Percentiles rank a stretch among this genome's conserved stretches.
Evolutionary conservation across 2,329 filamentous ascomycete genomes (phyloP).

Genomic region (Penicillium sp.): DNA sequence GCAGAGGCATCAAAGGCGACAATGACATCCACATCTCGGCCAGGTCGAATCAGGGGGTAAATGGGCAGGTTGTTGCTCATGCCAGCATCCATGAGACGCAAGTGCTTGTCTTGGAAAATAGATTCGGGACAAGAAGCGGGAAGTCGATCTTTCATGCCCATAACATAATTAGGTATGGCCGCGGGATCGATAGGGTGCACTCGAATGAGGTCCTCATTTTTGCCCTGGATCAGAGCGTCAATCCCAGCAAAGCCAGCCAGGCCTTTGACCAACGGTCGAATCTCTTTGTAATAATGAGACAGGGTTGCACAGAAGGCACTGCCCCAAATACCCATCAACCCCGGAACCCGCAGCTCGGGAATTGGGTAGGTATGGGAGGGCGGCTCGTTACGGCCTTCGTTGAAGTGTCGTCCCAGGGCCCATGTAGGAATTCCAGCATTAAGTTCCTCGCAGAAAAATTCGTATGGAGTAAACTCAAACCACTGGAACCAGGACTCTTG

Average conservation of each 20-base stretch:
- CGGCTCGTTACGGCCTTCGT: slow-evolving; percentile 67
- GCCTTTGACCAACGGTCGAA: slow-evolving; percentile 77
- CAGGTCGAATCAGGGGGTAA: slow-evolving; percentile 87
- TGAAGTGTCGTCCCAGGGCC: slow-evolving; percentile 83
- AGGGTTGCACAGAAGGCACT: slow-evolving; percentile 95
- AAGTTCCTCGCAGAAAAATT: slow-evolving; percentile 93
- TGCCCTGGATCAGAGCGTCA: slow-evolving; percentile 79
- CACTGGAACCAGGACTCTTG: slow-evolving; percentile 92
- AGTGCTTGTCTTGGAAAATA: slow-evolving; percentile 69
- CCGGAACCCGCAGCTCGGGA: slow-evolving; percentile 80
- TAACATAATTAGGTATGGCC: slow-evolving; percentile 83
- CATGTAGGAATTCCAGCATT: slow-evolving; percentile 91
- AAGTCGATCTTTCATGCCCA: slow-evolving; percentile 75
- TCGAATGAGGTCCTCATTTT: slow-evolving; percentile 81
- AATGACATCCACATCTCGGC: slow-evolving; percentile 83
- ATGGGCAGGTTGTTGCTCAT: slow-evolving; percentile 99
- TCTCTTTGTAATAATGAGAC: slow-evolving; percentile 93
- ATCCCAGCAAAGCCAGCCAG: slow-evolving; percentile 74
- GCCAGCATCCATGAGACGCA: slow-evolving; percentile 91
- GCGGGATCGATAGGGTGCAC: slow-evolving; percentile 95
- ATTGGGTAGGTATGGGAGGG: slow-evolving; percentile 67
- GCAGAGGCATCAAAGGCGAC: slow-evolving; percentile 94
- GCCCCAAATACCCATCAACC: slow-evolving; percentile 92
- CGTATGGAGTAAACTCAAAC: slow-evolving; percentile 94
- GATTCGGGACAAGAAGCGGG: slow-evolving; percentile 76